Evolutionary conservation across 192 early-diverging fungal genomes (phyloP), one percentile per base, ranked within the genome.

Genomic region (Chytriomyces sp.): DNA sequence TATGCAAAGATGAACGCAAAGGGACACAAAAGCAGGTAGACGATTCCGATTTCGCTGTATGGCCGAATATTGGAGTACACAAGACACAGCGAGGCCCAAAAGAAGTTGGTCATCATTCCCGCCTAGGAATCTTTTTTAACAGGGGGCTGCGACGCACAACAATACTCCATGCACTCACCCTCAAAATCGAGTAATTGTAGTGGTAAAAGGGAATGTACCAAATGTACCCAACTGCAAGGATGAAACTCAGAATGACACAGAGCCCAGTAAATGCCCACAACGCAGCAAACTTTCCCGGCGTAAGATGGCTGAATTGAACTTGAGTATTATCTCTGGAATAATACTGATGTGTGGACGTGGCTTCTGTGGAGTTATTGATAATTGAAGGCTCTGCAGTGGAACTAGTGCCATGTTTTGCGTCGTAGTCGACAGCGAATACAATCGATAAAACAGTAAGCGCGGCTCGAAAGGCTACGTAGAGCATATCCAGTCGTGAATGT

Each of bases 131-230:
- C 11, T 3, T 18, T 46, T 69, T 69, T n/a, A 20, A 71, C 16
- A 74, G 23, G 3, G 69, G 59, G 23, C 23, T 24, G 3, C 24
- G 18, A 45, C 18, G 46, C 23, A 48, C 16, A 61, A 18, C 23
- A 11, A 35, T 10, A 76, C 35, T 24, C 1, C 3, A 64, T 28
- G 13, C 23, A 10, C 49, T 60, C 24, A 75, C 73, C 45, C 82
- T 65, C 43, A 86, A 74, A 5, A 81, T 61, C 4, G 80, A 66
- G 66, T 80, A 86, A 2, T 61, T 13, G 70, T 73, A 82, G 72
- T 78, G 46, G 67, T 86, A 86, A 76, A 82, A 86, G 6, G 85
- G 82, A 57, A 86, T 80, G 76, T 84, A 86, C 85, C 77, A 78
- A 45, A 78, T 50, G 49, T 70, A 72, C 49, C 59, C 62, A 5